Evolutionary conservation across 352 stramenopile genomes (phyloP), one percentile per base, ranked within the genome.

Genomic region (Blastocystis sp.): DNA sequence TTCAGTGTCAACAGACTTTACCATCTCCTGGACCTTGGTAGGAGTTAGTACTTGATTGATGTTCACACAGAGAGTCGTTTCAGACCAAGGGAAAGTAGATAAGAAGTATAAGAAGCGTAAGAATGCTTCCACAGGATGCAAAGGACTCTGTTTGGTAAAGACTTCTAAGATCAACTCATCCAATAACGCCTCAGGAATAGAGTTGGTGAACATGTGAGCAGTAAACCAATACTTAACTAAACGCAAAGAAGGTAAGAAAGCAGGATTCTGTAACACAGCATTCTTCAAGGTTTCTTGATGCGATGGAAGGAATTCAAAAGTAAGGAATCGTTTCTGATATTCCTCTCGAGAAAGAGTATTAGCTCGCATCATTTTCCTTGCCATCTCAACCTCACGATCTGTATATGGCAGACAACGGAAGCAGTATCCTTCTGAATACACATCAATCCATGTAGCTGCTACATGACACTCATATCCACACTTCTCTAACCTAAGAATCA

Each of bases 401-500:
- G 69, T 80, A 39, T 35, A 80, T 16, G 49, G 21, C 4, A 80
- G 21, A 6, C 29, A 24, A 42, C 69, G 69, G 69, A 61, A 61
- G 7, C 49, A 21, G 14, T n/a, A 58, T 16, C 69, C 69, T 16
- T 61, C 19, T 9, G 9, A 39, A 29, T 58, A 35, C 35, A 80
- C 24, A n/a, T 80, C 69, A 32, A 59, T 32, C 29, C 24, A 59
- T 16, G 1, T n/a, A 5, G 14, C 12, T 39, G 69, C 52, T 24
- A 49, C 69, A 39, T 58, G 24, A 32, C 69, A 80, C 24, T 80
- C 69, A 19, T 58, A 32, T n/a, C 69, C 69, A 39, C 27, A 7
- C 27, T 80, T 80, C 11, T 59, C 69, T 42, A 80, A 35, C n/a
- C 69, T 80, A 37, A 21, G 11, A 14, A 21, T 80, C 11, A 80